phyloP scores from a whole-genome alignment of 2,329 filamentous ascomycete species.

The Davidsoniella neocaledoniae region DNA sequence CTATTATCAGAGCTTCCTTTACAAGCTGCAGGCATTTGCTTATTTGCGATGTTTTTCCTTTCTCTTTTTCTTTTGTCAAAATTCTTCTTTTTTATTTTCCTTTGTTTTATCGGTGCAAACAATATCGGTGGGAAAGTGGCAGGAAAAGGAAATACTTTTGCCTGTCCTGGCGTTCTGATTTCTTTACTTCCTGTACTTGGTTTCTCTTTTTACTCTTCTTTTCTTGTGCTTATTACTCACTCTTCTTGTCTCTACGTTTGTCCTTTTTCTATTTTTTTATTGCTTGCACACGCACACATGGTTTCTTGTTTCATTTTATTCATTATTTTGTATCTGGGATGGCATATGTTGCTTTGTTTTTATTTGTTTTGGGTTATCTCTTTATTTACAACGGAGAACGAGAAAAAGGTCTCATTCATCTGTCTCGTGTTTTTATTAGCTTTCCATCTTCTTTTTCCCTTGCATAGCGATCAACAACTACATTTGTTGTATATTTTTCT shows the following conservation, averaged over 20 bases:
- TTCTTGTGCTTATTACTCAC: not conserved
- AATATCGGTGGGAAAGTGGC: no score
- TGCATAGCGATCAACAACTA: no score
- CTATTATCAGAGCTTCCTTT: no score
- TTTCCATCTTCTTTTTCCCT: no score
- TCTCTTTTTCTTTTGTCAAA: not conserved
- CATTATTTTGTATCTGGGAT: not conserved
- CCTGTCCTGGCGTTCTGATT: no score
- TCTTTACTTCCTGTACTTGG: not conserved
- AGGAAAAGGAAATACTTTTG: no score
- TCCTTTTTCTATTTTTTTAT: not conserved
- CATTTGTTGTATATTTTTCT: no score
- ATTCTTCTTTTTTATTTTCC: not conserved
- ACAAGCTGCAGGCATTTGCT: not conserved
- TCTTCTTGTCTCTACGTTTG: not conserved
- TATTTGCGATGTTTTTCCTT: not conserved
- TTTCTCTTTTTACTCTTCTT: conserved; percentile 1
- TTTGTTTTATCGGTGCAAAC: not conserved
- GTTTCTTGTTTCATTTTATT: conserved; percentile 5
- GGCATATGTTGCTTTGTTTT: not conserved
- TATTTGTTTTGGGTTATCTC: not conserved
- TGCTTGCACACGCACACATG: not conserved
- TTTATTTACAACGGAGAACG: no score
- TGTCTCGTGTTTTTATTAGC: no score
- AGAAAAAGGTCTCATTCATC: no score